Evolutionary conservation across 1,284 basidiomycete species (phyloP).

Genomic region (Takashimella tepidaria): DNA sequence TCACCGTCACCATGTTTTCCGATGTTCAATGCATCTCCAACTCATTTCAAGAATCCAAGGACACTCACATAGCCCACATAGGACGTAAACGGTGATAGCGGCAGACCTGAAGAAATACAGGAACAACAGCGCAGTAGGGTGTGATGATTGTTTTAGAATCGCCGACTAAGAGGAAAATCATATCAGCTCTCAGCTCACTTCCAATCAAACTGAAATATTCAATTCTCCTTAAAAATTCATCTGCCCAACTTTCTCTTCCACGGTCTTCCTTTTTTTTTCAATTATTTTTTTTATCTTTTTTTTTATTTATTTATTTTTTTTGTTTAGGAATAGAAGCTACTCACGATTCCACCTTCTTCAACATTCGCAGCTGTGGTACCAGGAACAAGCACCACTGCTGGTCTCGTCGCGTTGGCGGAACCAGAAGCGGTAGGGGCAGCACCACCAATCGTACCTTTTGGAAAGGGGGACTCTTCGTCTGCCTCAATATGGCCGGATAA

Average conservation of each 20-base stretch:
- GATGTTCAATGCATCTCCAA: background rate
- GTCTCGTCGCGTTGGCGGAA: conserved; percentile 6
- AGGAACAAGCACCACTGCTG: conserved; percentile 41
- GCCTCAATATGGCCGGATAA: conserved; percentile 49
- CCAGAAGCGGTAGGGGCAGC: conserved; percentile 1
- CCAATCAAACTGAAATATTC: no score
- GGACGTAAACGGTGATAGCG: conserved; percentile 79
- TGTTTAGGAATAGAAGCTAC: conserved; percentile 8
- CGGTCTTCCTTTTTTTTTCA: no score
- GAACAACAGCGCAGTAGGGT: conserved; percentile 62
- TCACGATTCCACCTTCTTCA: conserved; percentile 46
- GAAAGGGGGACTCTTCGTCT: conserved; percentile 38
- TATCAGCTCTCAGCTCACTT: no score
- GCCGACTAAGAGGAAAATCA: background rate
- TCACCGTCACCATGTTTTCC: background rate
- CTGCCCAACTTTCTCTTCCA: no score
- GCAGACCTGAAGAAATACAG: conserved; percentile 78
- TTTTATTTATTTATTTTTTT: background rate
- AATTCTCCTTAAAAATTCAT: no score
- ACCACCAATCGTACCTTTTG: conserved; percentile 41
- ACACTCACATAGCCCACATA: conserved; percentile 60
- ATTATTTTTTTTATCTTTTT: no score
- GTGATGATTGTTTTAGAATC: background rate
- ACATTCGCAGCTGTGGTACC: conserved; percentile 31
- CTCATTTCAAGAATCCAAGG: background rate